Conservation (phyloP, 2,329 filamentous ascomycete genomes). For the Sporothrix euskadiensis region DNA sequence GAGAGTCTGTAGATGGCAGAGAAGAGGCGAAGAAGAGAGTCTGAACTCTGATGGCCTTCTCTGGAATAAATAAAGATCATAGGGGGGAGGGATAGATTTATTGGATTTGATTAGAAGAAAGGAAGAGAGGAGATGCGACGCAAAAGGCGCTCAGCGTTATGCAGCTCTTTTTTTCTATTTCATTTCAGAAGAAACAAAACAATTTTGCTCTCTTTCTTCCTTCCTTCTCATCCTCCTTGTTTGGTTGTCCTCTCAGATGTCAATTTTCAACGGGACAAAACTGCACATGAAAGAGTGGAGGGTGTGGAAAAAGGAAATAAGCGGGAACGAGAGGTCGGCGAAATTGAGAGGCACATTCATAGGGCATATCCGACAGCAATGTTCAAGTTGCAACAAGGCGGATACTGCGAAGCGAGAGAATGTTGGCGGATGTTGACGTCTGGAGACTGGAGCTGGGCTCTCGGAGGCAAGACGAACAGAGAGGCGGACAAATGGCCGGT, state of each 20-base stretch:
- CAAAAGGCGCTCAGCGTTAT: background rate
- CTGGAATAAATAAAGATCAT: conserved; percentile 7
- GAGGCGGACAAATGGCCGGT: conserved; percentile 11
- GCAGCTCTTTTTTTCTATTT: background rate
- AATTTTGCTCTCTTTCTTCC: background rate
- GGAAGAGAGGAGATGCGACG: background rate
- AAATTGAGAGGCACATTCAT: background rate
- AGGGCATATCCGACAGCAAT: background rate
- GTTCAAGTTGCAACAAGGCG: conserved; percentile 4
- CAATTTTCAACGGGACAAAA: background rate
- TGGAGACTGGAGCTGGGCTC: background rate
- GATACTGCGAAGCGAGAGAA: background rate
- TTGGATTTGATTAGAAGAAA: background rate
- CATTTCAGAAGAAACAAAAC: background rate
- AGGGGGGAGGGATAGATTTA: background rate
- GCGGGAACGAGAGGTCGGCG: background rate
- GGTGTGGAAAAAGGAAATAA: conserved; percentile 14
- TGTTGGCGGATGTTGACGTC: conserved; percentile 2
- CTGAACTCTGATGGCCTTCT: background rate
- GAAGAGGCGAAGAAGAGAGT: background rate
- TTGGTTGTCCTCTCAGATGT: background rate
- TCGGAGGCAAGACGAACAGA: background rate
- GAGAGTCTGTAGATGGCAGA: background rate
- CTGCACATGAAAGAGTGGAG: background rate
- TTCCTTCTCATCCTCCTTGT: background rate